A percentile compares a stretch with the other conserved stretches of the same genome.
phyloP scores from a whole-genome alignment of 1,284 basidiomycete genomes.

The Amylostereum chailletii region DNA sequence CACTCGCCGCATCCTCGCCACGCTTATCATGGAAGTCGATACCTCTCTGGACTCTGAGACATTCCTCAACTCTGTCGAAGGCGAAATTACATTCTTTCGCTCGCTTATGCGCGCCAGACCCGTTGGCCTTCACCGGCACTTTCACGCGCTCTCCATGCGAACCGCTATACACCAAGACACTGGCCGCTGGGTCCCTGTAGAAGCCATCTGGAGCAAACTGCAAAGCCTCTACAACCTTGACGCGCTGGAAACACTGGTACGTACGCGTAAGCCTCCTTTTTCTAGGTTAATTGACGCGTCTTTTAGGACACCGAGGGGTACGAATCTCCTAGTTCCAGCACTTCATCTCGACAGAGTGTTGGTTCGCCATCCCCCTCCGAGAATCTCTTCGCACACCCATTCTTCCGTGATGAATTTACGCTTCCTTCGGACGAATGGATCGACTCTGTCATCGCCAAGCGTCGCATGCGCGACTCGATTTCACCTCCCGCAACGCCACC shows the following conservation, averaged over 20 bases:
- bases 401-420: slow-evolving; percentile 59
- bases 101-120: slow-evolving; percentile 70
- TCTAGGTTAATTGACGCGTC: slow-evolving; percentile 6
- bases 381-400: slow-evolving; percentile 58
- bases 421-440: slow-evolving; percentile 52
- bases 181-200: slow-evolving; percentile 48
- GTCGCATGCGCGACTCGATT: slow-evolving; percentile 52
- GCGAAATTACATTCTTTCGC: slow-evolving; percentile 75
- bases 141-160: slow-evolving; percentile 69
- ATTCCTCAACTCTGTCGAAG: slow-evolving; percentile 63
- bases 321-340: slow-evolving; percentile 37
- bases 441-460: slow-evolving; percentile 46
- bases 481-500: slow-evolving; percentile 42
- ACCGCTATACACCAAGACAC: slow-evolving; percentile 65
- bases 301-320: slow-evolving; percentile 54
- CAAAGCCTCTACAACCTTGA: slow-evolving; percentile 69
- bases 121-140: slow-evolving; percentile 70
- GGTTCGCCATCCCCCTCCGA: slow-evolving; percentile 57
- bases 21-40: slow-evolving; percentile 14
- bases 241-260: slow-evolving; percentile 62
- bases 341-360: slow-evolving; percentile 38
- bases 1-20: not conserved
- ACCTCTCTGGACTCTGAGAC: slow-evolving; percentile 7
- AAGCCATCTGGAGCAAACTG: slow-evolving; percentile 71
- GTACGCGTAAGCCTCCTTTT: slow-evolving; percentile 8